These are phyloP conservation scores for Nidula niveotomentosa DNA, from an alignment of 1,284 basidiomycete genomes.

Conservation along the genomic window DNA sequence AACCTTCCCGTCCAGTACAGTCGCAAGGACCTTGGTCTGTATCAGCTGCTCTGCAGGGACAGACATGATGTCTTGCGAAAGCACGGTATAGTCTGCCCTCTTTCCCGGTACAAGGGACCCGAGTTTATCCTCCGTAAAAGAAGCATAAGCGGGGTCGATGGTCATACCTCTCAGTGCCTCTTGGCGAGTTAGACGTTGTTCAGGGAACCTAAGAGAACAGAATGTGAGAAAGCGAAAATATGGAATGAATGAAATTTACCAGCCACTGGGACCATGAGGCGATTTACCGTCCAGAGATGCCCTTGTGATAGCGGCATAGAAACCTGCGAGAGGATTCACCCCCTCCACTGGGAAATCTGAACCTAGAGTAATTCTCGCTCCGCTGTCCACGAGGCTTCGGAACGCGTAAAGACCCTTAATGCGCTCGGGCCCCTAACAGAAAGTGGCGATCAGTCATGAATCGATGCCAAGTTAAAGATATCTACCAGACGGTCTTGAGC, in stretches of 20 bases:
- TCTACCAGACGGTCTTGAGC: slow-evolving; percentile 75
- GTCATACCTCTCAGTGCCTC: slow-evolving; percentile 72
- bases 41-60: slow-evolving; percentile 63
- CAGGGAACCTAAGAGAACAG: slow-evolving; percentile 63
- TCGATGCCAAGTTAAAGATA: background rate
- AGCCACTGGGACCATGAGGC: slow-evolving; percentile 82
- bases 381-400: slow-evolving; percentile 64
- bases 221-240: background rate
- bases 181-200: slow-evolving; percentile 72
- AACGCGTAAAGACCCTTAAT: slow-evolving; percentile 88
- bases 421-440: slow-evolving; percentile 71
- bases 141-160: slow-evolving; percentile 85
- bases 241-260: slow-evolving; percentile 44
- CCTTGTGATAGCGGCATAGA: slow-evolving; percentile 85
- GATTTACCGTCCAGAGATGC: slow-evolving; percentile 71
- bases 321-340: slow-evolving; percentile 76
- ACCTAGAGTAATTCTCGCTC: slow-evolving; percentile 70
- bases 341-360: slow-evolving; percentile 91
- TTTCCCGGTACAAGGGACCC: slow-evolving; percentile 78
- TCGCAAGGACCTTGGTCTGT: slow-evolving; percentile 67
- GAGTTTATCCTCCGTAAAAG: slow-evolving; percentile 73
- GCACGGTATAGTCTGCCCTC: slow-evolving; percentile 80
- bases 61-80: slow-evolving; percentile 82
- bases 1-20: slow-evolving; percentile 76
- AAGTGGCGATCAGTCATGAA: too few species aligned